phyloP scores from a whole-genome alignment of 371 early-diverging fungal genomes.

The Mortierella sp. region DNA sequence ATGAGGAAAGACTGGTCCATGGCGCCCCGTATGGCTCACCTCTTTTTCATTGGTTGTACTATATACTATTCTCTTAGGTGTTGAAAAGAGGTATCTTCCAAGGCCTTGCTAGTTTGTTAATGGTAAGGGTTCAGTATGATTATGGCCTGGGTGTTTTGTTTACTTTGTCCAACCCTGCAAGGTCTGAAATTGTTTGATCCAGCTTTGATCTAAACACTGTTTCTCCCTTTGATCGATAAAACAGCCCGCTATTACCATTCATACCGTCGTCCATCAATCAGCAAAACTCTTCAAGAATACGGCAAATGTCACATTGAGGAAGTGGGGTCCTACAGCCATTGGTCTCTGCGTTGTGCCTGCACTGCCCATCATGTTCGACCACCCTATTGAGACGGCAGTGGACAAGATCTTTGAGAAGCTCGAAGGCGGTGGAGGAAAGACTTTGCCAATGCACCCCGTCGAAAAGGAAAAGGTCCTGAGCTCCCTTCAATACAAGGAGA shows the following conservation, averaged over 20 bases:
- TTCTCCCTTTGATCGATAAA: neutral
- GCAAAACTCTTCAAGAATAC: slow-evolving; percentile 66
- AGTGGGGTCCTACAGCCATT: slow-evolving; percentile 75
- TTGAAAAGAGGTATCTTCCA: slow-evolving; percentile 79
- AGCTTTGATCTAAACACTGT: no score
- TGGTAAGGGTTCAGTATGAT: slow-evolving; percentile 26
- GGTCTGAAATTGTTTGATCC: neutral
- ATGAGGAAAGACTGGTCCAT: neutral
- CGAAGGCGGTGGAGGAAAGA: slow-evolving; percentile 51
- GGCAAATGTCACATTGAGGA: slow-evolving; percentile 61
- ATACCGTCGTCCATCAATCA: slow-evolving; percentile 77
- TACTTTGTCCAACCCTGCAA: neutral
- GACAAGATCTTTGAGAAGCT: slow-evolving; percentile 69
- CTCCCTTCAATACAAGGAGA: slow-evolving; percentile 35
- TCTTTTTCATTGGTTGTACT: no score
- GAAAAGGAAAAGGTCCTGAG: slow-evolving; percentile 49
- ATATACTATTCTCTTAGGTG: slow-evolving; percentile 20
- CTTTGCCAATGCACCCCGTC: slow-evolving; percentile 47
- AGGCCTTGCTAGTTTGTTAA: slow-evolving; percentile 74
- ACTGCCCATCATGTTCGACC: slow-evolving; percentile 79
- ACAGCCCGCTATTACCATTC: slow-evolving; percentile 76
- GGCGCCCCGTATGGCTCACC: no score
- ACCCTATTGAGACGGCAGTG: slow-evolving; percentile 75
- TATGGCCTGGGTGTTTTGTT: neutral
- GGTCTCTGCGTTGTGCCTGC: slow-evolving; percentile 79